Evolutionary conservation across 1,284 basidiomycete species (phyloP).

Genomic region (Irpex rosettiformis): DNA sequence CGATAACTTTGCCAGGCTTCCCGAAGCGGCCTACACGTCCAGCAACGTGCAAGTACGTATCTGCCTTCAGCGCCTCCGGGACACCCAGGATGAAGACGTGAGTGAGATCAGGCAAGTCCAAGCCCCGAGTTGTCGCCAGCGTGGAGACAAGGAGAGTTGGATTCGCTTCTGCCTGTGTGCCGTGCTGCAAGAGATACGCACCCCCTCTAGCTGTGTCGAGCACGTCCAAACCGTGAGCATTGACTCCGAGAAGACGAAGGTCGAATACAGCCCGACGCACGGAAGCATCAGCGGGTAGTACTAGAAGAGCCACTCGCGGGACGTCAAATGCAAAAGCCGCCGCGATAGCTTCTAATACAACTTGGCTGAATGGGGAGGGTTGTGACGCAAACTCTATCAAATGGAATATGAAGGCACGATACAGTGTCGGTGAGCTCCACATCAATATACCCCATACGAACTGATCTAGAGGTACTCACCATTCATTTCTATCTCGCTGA

Average conservation of each 20-base stretch:
- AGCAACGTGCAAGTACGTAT: conserved; percentile 66
- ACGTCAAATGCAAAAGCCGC: conserved; percentile 71
- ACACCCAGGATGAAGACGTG: conserved; percentile 74
- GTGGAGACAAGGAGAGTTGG: conserved; percentile 68
- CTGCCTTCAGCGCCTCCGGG: conserved; percentile 47
- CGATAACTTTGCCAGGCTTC: conserved; percentile 58
- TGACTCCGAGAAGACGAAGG: conserved; percentile 60
- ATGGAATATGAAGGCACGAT: background rate
- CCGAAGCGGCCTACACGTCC: conserved; percentile 78
- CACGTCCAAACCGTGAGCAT: conserved; percentile 60
- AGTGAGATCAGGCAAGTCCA: conserved; percentile 66
- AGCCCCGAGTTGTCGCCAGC: conserved; percentile 61
- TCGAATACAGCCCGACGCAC: conserved; percentile 62
- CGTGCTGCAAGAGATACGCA: conserved; percentile 36
- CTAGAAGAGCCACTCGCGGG: conserved; percentile 59
- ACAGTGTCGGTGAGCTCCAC: background rate
- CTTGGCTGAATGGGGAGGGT: conserved; percentile 50
- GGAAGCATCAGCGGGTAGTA: conserved; percentile 56
- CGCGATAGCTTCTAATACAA: conserved; percentile 63
- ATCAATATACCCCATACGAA: background rate
- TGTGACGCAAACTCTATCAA: conserved; percentile 28
- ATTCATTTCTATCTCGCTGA: background rate
- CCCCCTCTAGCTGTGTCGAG: conserved; percentile 39
- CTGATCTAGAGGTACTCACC: background rate
- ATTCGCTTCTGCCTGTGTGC: conserved; percentile 34